A percentile compares a stretch with the other conserved stretches of the same genome.
Conservation (phyloP, 2,329 filamentous ascomycete genomes). For the Dactylella cylindrospora region DNA sequence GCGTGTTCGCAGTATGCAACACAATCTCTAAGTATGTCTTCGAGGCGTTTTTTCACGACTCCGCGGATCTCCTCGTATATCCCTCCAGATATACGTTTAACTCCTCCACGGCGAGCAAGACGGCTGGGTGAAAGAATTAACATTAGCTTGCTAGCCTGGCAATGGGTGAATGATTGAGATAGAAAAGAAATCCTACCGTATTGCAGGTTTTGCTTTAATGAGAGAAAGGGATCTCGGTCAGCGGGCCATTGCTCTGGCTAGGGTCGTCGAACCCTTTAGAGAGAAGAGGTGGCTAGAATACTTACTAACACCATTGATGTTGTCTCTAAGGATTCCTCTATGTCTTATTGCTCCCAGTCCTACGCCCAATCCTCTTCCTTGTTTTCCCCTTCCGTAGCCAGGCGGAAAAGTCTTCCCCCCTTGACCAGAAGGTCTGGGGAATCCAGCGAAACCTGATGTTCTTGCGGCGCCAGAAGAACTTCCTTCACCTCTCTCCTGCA, state of each 20-base stretch:
- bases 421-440: too few species aligned
- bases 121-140: constrained; percentile 57
- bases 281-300: constrained; percentile 28
- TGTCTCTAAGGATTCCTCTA: constrained; percentile 58
- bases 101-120: constrained; percentile 72
- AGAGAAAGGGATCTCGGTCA: too few species aligned
- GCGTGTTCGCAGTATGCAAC: constrained; percentile 60
- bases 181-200: constrained; percentile 3
- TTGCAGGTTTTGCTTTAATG: constrained; percentile 7
- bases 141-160: neutral
- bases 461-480: too few species aligned
- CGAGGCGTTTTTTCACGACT: constrained; percentile 58
- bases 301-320: constrained; percentile 59
- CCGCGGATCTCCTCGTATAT: constrained; percentile 66
- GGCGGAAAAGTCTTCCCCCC: neutral
- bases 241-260: too few species aligned
- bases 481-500: too few species aligned
- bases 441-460: too few species aligned
- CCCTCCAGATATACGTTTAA: constrained; percentile 67
- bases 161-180: neutral
- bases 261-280: neutral
- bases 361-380: constrained; percentile 23
- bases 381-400: neutral
- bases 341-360: constrained; percentile 13
- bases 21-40: constrained; percentile 58